A percentile compares a stretch with the other conserved stretches of the same genome.
These are phyloP conservation scores for Trichoderma sp. DNA, from an alignment of 2,329 filamentous ascomycete species.

Conservation along the genomic window DNA sequence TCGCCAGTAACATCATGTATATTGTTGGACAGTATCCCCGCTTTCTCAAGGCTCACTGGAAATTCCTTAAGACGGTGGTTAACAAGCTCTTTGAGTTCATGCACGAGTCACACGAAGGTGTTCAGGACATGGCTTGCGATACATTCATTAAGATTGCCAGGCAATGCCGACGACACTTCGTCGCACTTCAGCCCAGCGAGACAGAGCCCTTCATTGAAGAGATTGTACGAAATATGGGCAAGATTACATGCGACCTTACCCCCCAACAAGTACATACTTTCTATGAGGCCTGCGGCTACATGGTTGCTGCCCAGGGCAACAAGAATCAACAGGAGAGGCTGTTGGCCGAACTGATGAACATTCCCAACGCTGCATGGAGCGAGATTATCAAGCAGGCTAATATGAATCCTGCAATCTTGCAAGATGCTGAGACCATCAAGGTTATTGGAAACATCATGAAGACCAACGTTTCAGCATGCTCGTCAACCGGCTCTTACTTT, in stretches of 20 bases:
- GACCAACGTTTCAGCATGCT: constrained; percentile 98
- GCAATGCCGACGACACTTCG: constrained; percentile 96
- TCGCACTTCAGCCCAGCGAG: constrained; percentile 92
- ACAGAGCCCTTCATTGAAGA: constrained; percentile 97
- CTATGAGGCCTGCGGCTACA: constrained; percentile 98
- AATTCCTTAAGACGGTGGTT: constrained; percentile 98
- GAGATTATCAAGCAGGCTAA: constrained; percentile 89
- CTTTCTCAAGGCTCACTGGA: constrained; percentile 99
- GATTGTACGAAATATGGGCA: constrained; percentile 92
- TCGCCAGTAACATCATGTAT: constrained; percentile 99
- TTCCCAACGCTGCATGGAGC: constrained; percentile 95
- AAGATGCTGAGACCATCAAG: constrained; percentile 95
- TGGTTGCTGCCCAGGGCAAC: constrained; percentile 97
- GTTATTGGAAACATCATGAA: constrained; percentile 99
- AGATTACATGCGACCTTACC: constrained; percentile 92
- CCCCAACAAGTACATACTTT: constrained; percentile 99
- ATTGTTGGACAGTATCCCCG: constrained; percentile 98
- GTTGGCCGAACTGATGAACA: constrained; percentile 87
- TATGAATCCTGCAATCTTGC: constrained; percentile 80
- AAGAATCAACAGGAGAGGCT: constrained; percentile 91
- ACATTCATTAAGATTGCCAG: constrained; percentile 99
- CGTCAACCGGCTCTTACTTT: constrained; percentile 95
- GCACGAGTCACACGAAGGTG: constrained; percentile 99
- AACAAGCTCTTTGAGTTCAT: constrained; percentile 99
- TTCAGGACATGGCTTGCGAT: constrained; percentile 99